Percentiles rank a stretch among this genome's conserved stretches.
These are phyloP conservation scores for Leishmania tarentolae DNA, from an alignment of 208 protist genomes.

Conservation along the genomic window DNA sequence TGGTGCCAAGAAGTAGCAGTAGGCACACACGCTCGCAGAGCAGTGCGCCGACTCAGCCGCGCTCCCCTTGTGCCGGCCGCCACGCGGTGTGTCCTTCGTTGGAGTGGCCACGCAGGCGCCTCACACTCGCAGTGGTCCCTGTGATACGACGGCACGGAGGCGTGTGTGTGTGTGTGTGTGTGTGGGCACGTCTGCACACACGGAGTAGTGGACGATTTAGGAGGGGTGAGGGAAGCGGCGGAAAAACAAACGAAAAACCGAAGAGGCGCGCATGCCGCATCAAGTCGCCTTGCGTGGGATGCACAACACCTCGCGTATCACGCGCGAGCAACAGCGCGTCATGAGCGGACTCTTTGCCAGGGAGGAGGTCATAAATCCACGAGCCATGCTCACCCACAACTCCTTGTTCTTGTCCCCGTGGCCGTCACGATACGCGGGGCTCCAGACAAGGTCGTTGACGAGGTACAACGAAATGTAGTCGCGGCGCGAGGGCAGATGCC, in stretches of 20 bases:
- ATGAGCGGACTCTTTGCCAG: slow-evolving; percentile 56
- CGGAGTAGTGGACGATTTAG: too few relatives aligned
- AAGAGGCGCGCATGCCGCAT: neutral
- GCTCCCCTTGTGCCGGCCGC: too few relatives aligned
- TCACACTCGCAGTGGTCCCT: too few relatives aligned
- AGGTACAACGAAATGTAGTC: slow-evolving; percentile 60
- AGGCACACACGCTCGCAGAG: too few relatives aligned
- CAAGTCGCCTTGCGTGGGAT: neutral
- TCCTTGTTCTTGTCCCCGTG: slow-evolving; percentile 31
- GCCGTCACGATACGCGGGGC: slow-evolving; percentile 35
- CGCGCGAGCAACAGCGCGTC: slow-evolving; percentile 53
- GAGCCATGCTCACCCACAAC: slow-evolving; percentile 54
- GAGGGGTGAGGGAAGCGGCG: neutral
- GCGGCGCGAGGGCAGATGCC: slow-evolving; percentile 44
- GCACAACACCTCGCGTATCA: slow-evolving; percentile 59
- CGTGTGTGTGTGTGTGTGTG: too few relatives aligned
- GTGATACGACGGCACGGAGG: too few relatives aligned
- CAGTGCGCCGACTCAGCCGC: too few relatives aligned
- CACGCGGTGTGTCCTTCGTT: too few relatives aligned
- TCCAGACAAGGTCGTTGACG: slow-evolving; percentile 54
- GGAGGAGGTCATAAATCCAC: slow-evolving; percentile 49
- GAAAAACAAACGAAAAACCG: neutral
- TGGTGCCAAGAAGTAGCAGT: too few relatives aligned
- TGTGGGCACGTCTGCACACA: too few relatives aligned
- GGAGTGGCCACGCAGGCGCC: too few relatives aligned